phyloP scores from a whole-genome alignment of 2,329 filamentous ascomycete species.

The Rhynchosporium agropyri region DNA sequence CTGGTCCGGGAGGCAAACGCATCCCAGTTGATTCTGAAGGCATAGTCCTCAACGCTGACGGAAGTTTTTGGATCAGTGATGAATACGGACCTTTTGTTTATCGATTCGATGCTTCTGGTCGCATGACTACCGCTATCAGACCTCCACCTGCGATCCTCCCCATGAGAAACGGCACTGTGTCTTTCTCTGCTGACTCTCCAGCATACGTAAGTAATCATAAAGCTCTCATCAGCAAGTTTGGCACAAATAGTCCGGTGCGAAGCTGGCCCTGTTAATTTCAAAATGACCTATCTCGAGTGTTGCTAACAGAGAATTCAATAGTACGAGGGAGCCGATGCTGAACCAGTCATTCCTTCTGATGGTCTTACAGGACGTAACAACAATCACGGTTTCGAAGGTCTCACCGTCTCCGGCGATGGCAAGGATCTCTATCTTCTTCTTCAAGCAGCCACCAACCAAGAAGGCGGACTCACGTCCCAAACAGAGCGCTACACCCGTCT shows the following conservation, averaged over 20 bases:
- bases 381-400: constrained; percentile 75
- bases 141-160: constrained; percentile 68
- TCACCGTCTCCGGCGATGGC: constrained; percentile 65
- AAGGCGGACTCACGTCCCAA: constrained; percentile 58
- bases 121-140: constrained; percentile 63
- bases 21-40: constrained; percentile 69
- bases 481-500: constrained; percentile 62
- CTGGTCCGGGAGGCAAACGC: constrained; percentile 59
- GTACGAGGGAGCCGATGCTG: constrained; percentile 50
- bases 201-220: constrained; percentile 46
- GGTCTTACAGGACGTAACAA: constrained; percentile 66
- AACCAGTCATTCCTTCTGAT: constrained; percentile 52
- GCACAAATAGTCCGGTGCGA: too few relatives aligned
- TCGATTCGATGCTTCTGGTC: constrained; percentile 60
- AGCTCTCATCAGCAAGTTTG: neutral
- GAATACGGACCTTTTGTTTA: constrained; percentile 74
- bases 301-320: neutral
- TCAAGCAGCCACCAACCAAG: constrained; percentile 66
- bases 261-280: too few relatives aligned
- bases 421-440: constrained; percentile 66
- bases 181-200: constrained; percentile 66
- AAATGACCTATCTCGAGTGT: too few relatives aligned
- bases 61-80: constrained; percentile 65
- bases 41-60: constrained; percentile 60
- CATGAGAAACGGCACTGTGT: constrained; percentile 59